Base-by-base conservation (phyloP, 2,329 filamentous ascomycete species). In the Diplodia seriata region DNA sequence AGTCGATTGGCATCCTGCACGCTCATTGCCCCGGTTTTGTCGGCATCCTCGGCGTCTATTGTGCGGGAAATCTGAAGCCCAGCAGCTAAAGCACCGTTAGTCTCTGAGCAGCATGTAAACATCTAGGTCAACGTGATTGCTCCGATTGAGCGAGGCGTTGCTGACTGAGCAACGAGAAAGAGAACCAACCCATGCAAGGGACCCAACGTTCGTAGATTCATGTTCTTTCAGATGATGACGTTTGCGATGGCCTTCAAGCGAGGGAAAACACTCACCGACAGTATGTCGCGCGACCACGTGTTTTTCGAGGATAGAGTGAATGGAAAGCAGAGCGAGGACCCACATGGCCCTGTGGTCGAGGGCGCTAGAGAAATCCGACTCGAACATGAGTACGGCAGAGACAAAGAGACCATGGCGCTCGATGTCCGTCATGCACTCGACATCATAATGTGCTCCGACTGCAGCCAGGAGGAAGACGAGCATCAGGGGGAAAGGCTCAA, bases 241-340 rank as follows among this genome's bases (percentile, higher is more conserved):
- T 33, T 9, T 33, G 31, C 8, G 31, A 9, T 33, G 31, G 20
- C n/a, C 29, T 29, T 50, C 49, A 29, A 66, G 7, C 14, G 26
- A 14, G 26, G 23, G n/a, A 20, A 3, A 29, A 14, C 31, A 72
- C 75, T 69, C 70, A 79, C 77, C 74, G 49, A 79, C 73, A 6
- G 79, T 67, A 67, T 78, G 77, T 55, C 77, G 73, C 8, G 77
- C 76, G 53, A 76, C 78, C 75, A 78, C 76, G 61, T 79, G 78
- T 69, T 79, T 78, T 69, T 79, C 76, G 1, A 79, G 70, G 2
- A 79, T 53, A 3, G 77, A 74, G 68, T 79, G 77, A 55, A 79
- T 77, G 0, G 77, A 77, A 69, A 77, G 73, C 2, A 75, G 74
- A 8, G 79, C 69, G 2, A 80, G 68, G 12, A 79, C 68, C 15